Conservation (phyloP, 2,329 filamentous ascomycete genomes). For the Fusarium piperis region DNA sequence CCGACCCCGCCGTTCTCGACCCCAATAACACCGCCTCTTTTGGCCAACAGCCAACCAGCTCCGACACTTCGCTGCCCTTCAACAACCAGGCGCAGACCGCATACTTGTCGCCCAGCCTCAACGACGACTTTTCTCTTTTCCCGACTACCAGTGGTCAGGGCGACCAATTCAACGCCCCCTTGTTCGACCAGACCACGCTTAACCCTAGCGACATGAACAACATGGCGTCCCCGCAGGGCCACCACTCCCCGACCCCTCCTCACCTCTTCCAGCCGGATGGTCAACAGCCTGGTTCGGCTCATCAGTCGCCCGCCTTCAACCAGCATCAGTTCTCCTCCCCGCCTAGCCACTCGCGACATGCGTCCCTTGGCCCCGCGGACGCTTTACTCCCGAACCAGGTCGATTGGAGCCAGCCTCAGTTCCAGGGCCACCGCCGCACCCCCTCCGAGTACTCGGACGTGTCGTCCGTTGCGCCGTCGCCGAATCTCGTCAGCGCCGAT, state of each 20-base stretch:
- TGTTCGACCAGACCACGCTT: conserved; percentile 63
- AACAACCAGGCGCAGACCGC: conserved; percentile 53
- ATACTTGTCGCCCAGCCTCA: conserved; percentile 63
- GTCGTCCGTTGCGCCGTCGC: conserved; percentile 85
- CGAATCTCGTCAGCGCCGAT: conserved; percentile 81
- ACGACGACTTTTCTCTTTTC: conserved; percentile 73
- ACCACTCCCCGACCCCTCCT: conserved; percentile 66
- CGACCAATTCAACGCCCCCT: conserved; percentile 69
- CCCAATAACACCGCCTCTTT: conserved; percentile 53
- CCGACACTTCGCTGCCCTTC: conserved; percentile 53
- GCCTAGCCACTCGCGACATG: conserved; percentile 64
- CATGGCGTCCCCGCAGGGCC: conserved; percentile 65
- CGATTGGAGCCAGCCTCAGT: conserved; percentile 68
- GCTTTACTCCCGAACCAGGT: conserved; percentile 63
- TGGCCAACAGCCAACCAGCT: conserved; percentile 51
- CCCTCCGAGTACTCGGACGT: conserved; percentile 95
- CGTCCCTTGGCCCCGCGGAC: conserved; percentile 66
- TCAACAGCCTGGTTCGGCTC: conserved; percentile 58
- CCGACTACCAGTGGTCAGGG: conserved; percentile 61
- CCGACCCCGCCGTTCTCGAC: conserved; percentile 52
- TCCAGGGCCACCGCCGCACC: conserved; percentile 83
- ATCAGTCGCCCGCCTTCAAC: conserved; percentile 67
- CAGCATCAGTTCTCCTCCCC: conserved; percentile 65
- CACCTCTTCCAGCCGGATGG: conserved; percentile 63
- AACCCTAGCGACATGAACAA: conserved; percentile 59